phyloP scores from a whole-genome alignment of 345 rosid genomes.

The Cardamine resedifolia region DNA sequence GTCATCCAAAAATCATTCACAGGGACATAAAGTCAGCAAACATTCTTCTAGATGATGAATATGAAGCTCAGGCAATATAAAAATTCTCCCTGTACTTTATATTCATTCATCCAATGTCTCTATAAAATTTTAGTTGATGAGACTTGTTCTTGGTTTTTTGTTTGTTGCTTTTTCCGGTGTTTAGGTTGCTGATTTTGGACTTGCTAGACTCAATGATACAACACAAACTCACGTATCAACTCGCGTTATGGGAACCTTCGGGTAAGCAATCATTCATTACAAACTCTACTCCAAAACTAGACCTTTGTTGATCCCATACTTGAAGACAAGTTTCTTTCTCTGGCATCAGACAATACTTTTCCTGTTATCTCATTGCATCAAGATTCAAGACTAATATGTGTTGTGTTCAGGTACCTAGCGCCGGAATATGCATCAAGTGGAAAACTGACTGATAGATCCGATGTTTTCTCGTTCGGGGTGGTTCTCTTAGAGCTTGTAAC shows the following conservation, averaged over 20 bases:
- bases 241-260: conserved; percentile 97
- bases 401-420: conserved; percentile 73
- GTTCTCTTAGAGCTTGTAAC: conserved; percentile 93
- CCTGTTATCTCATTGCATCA: neutral
- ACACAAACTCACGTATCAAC: conserved; percentile 91
- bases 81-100: neutral
- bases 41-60: conserved; percentile 73
- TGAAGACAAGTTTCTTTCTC: neutral
- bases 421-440: conserved; percentile 99
- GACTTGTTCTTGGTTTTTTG: neutral
- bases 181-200: conserved; percentile 99
- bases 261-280: conserved; percentile 55
- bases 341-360: neutral
- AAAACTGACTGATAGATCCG: conserved; percentile 89
- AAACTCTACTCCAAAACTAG: neutral
- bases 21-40: conserved; percentile 94
- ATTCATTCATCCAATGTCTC: neutral
- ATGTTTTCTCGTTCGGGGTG: conserved; percentile 94
- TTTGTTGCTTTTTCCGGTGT: neutral
- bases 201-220: conserved; percentile 86
- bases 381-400: conserved; percentile 3
- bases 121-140: neutral
- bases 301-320: conserved; percentile 38
- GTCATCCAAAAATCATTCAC: conserved; percentile 92
- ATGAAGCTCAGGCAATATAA: conserved; percentile 73